Conservation (phyloP, 2,329 filamentous ascomycete genomes). For the Fusarium drepaniforme region DNA sequence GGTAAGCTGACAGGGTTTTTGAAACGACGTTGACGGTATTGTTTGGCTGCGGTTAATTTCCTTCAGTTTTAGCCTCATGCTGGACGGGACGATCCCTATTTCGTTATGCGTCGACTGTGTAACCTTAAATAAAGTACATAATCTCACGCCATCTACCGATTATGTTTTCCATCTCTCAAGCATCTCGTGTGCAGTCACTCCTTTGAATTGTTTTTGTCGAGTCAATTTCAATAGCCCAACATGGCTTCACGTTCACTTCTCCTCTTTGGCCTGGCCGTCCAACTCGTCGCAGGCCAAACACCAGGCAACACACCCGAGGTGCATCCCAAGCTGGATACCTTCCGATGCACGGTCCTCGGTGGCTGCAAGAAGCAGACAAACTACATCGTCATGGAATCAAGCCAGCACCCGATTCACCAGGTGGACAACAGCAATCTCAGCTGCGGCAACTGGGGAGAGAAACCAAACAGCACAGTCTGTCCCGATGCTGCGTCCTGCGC, state of each 20-base stretch:
- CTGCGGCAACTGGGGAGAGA: slow-evolving; percentile 41
- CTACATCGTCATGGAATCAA: slow-evolving; percentile 63
- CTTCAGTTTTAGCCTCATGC: not conserved
- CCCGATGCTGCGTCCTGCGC: slow-evolving; percentile 63
- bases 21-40: not conserved
- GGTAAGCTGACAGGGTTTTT: not conserved
- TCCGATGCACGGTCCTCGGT: slow-evolving; percentile 61
- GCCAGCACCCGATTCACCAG: slow-evolving; percentile 60
- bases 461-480: slow-evolving; percentile 58
- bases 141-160: not conserved
- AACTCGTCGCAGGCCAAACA: slow-evolving; percentile 48
- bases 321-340: slow-evolving; percentile 65
- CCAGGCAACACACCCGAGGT: slow-evolving; percentile 57
- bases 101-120: not conserved
- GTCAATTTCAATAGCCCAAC: not conserved
- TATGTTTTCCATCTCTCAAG: not conserved
- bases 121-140: not conserved
- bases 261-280: slow-evolving; percentile 23
- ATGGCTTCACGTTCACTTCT: slow-evolving; percentile 17
- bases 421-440: slow-evolving; percentile 46
- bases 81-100: not conserved
- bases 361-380: slow-evolving; percentile 62
- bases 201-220: not conserved
- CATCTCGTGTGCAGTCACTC: not conserved
- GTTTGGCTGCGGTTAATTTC: not conserved